These are phyloP conservation scores for Pisolithus sp. DNA, from an alignment of 768 basidiomycete genomes.

Conservation along the genomic window DNA sequence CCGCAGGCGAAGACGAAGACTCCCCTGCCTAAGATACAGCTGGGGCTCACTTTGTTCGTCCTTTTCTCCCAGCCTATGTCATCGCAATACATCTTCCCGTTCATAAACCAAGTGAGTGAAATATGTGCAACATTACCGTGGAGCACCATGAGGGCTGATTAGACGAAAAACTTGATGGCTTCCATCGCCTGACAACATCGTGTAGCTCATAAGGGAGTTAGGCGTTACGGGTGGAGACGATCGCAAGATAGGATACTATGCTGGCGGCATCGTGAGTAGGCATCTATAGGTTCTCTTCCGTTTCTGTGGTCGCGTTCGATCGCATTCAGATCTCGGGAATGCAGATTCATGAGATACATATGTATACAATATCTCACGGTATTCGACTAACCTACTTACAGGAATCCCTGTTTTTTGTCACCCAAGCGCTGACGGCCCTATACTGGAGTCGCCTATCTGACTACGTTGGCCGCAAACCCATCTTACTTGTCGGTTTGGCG, in stretches of 20 bases:
- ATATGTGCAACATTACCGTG: too few relatives aligned
- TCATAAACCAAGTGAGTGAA: conserved; percentile 47
- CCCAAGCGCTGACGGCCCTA: conserved; percentile 58
- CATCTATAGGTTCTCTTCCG: too few relatives aligned
- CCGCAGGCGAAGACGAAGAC: conserved; percentile 18
- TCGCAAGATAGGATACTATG: conserved; percentile 62
- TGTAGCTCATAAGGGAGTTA: conserved; percentile 55
- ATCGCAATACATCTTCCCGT: conserved; percentile 54
- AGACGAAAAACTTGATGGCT: neutral
- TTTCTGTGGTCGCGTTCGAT: too few relatives aligned
- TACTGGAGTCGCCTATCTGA: conserved; percentile 76
- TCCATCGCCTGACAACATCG: neutral
- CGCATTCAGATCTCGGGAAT: too few relatives aligned
- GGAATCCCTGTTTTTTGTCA: conserved; percentile 14
- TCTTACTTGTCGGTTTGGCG: too few relatives aligned
- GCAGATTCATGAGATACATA: too few relatives aligned
- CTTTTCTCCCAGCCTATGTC: conserved; percentile 51
- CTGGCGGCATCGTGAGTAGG: conserved; percentile 46
- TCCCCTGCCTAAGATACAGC: conserved; percentile 47
- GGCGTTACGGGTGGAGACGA: conserved; percentile 59
- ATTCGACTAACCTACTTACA: conserved; percentile 9
- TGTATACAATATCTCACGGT: neutral
- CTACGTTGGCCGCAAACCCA: conserved; percentile 50
- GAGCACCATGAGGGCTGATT: neutral
- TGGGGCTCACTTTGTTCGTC: conserved; percentile 41